Conservation (phyloP, 1,139 yeast species). For the Candida sojae region DNA sequence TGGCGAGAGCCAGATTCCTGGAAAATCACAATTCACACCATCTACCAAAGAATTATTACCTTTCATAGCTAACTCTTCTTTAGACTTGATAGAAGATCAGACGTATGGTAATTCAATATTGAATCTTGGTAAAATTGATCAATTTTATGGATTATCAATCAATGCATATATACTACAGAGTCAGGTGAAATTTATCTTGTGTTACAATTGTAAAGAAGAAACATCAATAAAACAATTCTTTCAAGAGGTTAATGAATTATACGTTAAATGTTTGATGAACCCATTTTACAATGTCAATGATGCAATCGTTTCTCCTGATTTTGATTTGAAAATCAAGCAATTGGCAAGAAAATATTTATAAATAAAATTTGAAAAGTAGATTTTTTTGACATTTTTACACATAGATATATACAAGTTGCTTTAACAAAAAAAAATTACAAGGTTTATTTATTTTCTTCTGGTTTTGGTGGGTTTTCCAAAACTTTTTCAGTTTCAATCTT, state of each 20-base stretch:
- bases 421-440: not conserved
- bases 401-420: not conserved
- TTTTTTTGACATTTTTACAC: not conserved
- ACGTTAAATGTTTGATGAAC: slow-evolving; percentile 79
- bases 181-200: slow-evolving; percentile 75
- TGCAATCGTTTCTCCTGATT: slow-evolving; percentile 71
- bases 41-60: slow-evolving; percentile 82
- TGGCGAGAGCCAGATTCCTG: slow-evolving; percentile 43
- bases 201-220: slow-evolving; percentile 63
- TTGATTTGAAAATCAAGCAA: slow-evolving; percentile 72
- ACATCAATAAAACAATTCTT: slow-evolving; percentile 82
- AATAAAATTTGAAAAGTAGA: not conserved
- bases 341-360: slow-evolving; percentile 77
- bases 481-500: slow-evolving; percentile 41
- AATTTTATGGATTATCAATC: slow-evolving; percentile 77
- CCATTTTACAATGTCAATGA: slow-evolving; percentile 84
- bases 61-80: slow-evolving; percentile 81
- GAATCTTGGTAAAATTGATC: slow-evolving; percentile 78
- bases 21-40: slow-evolving; percentile 66
- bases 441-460: slow-evolving; percentile 6
- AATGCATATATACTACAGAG: slow-evolving; percentile 90
- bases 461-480: slow-evolving; percentile 23
- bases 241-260: slow-evolving; percentile 81
- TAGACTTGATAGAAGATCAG: slow-evolving; percentile 85
- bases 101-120: slow-evolving; percentile 75